Evolutionary conservation across 1,139 yeast genomes (phyloP), one percentile per base, ranked within the genome.

Genomic region (Pichiaceae sp.): DNA sequence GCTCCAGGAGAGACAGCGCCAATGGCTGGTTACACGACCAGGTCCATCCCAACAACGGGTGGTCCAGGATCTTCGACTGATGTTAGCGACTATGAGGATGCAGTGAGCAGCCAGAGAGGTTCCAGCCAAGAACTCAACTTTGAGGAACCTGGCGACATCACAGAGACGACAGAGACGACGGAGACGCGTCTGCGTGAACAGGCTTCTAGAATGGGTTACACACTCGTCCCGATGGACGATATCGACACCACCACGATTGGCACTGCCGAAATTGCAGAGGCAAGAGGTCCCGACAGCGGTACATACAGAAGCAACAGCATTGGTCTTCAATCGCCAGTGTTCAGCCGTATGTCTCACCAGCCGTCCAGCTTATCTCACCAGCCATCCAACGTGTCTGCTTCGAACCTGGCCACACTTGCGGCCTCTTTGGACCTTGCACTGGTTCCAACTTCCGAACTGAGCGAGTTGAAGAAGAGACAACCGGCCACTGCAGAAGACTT

Each of bases 391-490:
- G 28, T 25, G n/a, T 25, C 28, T 25, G 28, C 28, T 25, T 6
- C 6, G 7, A 25, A 17, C 16, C 14, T 25, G 28, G 59, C 64
- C 7, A 39, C 56, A 14, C 58, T 53, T 38, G 75, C 78, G 43
- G 57, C 64, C 5, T 75, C 70, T 31, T 56, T 66, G 39, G 71
- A 74, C 8, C 56, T 73, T 36, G 61, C 61, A 3, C 53, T 74
- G 12, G 49, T 77, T 6, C 56, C 72, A 0, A 62, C 62, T 36
- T 63, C 61, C 4, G 60, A 56, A 18, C 40, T 40, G 17, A 36
- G 41, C 7, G 39, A 38, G 7, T 32, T 43, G 29, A 46, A 45
- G 31, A 34, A 31, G 9, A 37, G 35, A 18, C 40, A 47, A 42
- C 41, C 45, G 41, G 18, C 49, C 12, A 56, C 56, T 21, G 54